Evolutionary conservation across 441 rosid species (phyloP), one percentile per base, ranked within the genome.

Genomic region (Gossypium armourianum): DNA sequence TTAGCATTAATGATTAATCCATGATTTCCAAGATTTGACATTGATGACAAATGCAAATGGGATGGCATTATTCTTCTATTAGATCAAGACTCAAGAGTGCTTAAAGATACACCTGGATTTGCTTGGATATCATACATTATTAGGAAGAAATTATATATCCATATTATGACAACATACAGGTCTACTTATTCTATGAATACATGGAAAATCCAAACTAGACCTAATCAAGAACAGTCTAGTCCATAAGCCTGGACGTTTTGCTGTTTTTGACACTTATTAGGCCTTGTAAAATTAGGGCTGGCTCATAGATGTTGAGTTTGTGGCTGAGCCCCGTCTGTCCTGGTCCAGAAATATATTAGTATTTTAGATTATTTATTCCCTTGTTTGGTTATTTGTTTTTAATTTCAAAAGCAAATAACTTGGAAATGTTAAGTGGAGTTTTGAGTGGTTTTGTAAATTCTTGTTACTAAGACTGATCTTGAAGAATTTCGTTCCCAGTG

Each of bases 81-180:
- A 32, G 66, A 32, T 61, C 65, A 60, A 60, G 47, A 29, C 20
- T 61, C 47, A 6, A 29, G 21, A 61, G 13, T 61, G 65, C 64
- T 29, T 13, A 16, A 29, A 60, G 43, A 16, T 29, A 16, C 49
- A 16, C 20, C 13, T 29, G 10, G 49, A 16, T 61, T 61, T 61
- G 23, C 49, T 16, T 61, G 64, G 64, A 28, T 59, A 59, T 59
- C 45, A 59, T 29, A 61, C 49, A 16, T 8, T 32, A 61, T 32
- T 16, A 61, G 49, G 47, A n/a, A 57, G 62, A 57, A 29, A 57
- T 32, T 45, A 16, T 16, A 40, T 32, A 16, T 16, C 40, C 21
- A 9, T 61, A 17, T 61, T 9, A 61, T 15, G 17, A 61, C 49
- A 4, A 16, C 49, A 2, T 61, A 61, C 49, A 16, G 49, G 49